Evolutionary conservation across 2,329 filamentous ascomycete species (phyloP), one percentile per base, ranked within the genome.

Genomic region (Colletotrichum acutatum): DNA sequence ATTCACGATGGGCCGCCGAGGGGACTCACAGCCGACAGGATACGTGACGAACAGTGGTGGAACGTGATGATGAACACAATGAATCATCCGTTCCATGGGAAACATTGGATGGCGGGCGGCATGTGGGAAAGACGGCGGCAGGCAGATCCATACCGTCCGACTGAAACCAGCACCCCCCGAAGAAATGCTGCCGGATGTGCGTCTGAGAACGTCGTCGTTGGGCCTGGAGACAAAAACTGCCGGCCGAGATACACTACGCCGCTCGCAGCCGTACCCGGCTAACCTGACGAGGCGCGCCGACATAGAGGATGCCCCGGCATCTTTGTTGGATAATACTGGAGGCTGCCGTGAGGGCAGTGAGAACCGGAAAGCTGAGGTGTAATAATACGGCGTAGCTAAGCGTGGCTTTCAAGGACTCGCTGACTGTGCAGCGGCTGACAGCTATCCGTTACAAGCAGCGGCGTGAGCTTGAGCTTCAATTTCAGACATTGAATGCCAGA

Each of bases 91-190:
- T 32, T 56, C 28, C 4, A 34, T 22, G 22, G 62, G 14, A 65
- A 56, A 65, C 30, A 69, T 37, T 37, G 49, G 53, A 52, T 19
- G 59, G 57, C 56, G 26, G 68, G 32, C 57, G 69, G 64, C n/a
- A 63, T 68, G 68, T 68, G 64, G 58, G 69, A 68, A 26, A 34
- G 11, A 32, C 32, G 7, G 46, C 16, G 49, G 49, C 70, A 69
- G 56, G 70, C 66, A 52, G 66, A 70, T 70, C 70, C 70, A 72
- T 72, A 60, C 66, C 52, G 52, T 56, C 62, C 62, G 62, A 57
- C 42, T 22, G 32, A 57, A 46, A 56, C 16, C 52, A 22, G 52
- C 16, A 11, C 22, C 46, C 24, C 8, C 49, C 22, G 37, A 61
- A n/a, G 8, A 54, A 61, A 61, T 49, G 37, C 16, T 49, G 37